Conservation (phyloP, 176 grass and related monocot genomes). For the Panicum miliaceum region DNA sequence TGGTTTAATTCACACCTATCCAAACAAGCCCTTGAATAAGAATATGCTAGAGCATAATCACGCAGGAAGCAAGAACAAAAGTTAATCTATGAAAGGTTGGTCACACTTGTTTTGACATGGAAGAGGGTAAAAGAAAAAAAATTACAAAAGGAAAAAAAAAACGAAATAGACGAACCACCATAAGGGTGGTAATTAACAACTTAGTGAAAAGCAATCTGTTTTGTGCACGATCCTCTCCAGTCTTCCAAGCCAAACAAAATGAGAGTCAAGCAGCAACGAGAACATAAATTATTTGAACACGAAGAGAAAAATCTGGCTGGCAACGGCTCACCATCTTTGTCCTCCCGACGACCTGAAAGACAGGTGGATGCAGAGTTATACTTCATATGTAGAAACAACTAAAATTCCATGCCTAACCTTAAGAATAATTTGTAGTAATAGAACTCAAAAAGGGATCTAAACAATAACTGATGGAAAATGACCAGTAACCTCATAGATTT, state of each 20-base stretch:
- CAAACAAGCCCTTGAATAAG: neutral
- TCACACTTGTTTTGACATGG: slow-evolving; percentile 62
- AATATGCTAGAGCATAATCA: neutral
- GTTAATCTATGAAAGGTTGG: slow-evolving; percentile 31
- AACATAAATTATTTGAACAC: slow-evolving; percentile 56
- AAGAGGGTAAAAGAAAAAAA: slow-evolving; percentile 38
- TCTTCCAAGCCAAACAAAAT: slow-evolving; percentile 59
- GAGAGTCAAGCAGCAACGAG: slow-evolving; percentile 33
- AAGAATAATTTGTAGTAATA: neutral
- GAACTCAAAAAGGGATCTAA: neutral
- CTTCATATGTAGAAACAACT: neutral
- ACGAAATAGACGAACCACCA: slow-evolving; percentile 23
- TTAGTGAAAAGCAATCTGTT: slow-evolving; percentile 27
- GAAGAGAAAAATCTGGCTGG: neutral
- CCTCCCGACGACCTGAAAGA: slow-evolving; percentile 43
- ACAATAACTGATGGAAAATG: slow-evolving; percentile 10
- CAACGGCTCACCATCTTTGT: slow-evolving; percentile 51
- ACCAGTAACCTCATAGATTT: neutral
- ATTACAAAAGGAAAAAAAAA: neutral
- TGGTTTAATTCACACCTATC: neutral
- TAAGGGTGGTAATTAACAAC: slow-evolving; percentile 51
- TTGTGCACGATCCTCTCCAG: slow-evolving; percentile 37
- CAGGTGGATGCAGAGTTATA: neutral
- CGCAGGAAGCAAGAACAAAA: slow-evolving; percentile 31
- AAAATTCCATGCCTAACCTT: neutral